Conservation (phyloP, 139 green algal species). For the Volvox reticuliferus region DNA sequence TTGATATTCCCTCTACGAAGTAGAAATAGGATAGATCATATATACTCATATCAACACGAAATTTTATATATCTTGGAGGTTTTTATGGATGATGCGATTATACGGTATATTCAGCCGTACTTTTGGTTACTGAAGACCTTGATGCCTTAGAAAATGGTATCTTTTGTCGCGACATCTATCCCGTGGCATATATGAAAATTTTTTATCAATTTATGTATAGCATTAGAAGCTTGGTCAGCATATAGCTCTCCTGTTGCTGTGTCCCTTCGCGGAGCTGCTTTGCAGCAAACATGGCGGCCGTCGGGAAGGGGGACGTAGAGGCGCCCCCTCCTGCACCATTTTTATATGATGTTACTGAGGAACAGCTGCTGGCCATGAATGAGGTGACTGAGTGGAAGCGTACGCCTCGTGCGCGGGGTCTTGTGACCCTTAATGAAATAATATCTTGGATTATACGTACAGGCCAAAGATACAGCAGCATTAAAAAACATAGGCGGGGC, state of each 20-base stretch:
- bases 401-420: not conserved
- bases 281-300: slow-evolving; percentile 14
- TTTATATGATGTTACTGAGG: slow-evolving; percentile 48
- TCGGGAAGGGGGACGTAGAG: slow-evolving; percentile 13
- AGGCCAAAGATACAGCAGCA: slow-evolving; percentile 78
- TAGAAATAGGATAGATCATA: too few relatives aligned
- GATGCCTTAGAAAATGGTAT: too few relatives aligned
- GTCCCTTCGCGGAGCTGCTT: not conserved
- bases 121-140: too few relatives aligned
- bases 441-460: not conserved
- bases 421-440: not conserved
- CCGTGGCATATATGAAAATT: too few relatives aligned
- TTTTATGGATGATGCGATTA: too few relatives aligned
- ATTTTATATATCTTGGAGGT: too few relatives aligned
- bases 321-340: slow-evolving; percentile 36
- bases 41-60: too few relatives aligned
- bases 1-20: too few relatives aligned
- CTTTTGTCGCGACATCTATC: too few relatives aligned
- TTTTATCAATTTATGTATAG: too few relatives aligned
- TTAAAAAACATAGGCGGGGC: slow-evolving; percentile 69
- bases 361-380: slow-evolving; percentile 50
- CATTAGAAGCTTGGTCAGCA: too few relatives aligned
- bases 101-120: too few relatives aligned
- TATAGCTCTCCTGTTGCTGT: not conserved
- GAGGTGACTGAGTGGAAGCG: slow-evolving; percentile 20